Evolutionary conservation across 495 filamentous ascomycete genomes (phyloP), one percentile per base, ranked within the genome.

Genomic region (Xylaria cubensis): DNA sequence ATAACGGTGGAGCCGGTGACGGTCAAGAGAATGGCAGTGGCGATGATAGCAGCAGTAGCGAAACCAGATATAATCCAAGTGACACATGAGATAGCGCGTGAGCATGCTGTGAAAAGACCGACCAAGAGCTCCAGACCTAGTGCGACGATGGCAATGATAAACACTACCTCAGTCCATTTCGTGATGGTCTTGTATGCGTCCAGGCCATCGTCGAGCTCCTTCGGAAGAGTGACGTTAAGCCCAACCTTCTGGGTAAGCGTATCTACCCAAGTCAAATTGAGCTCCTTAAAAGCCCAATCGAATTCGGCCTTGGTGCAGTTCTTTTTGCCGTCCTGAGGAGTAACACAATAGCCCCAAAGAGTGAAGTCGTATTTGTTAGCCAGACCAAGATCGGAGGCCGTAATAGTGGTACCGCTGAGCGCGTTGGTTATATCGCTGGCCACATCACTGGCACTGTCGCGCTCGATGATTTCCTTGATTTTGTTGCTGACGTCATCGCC

Each of bases 261-360:
- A 29, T 85, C 75, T 48, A 87, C 61, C 74, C 90, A 82, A 74
- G 81, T 77, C 10, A 86, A 86, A 73, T 90, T 86, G 64, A 95
- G 77, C 9, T 75, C 81, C 2, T 86, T 83, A 4, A 90, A 86
- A 79, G 97, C 89, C 89, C 94, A 97, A 85, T 90, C 88, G 85
- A 92, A 98, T 70, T 89, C 79, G 4, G 88, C 80, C 81, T 92
- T 84, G 46, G 82, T 87, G 83, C 90, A 90, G 67, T 76, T 83
- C 65, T 85, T 82, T 39, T 84, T 80, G 71, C 84, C 84, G 46
- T 83, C 83, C 51, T 84, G 74, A 10, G 79, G 74, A 6, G 81
- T 83, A 56, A 86, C 84, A 85, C 96, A 98, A 88, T 94, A 98
- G 78, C 92, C 92, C 92, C 92, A 97, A 36, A 99, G 85, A 72